Base-by-base conservation (phyloP, 2,329 filamentous ascomycete species). In the Ophiostoma himal-ulmi region DNA sequence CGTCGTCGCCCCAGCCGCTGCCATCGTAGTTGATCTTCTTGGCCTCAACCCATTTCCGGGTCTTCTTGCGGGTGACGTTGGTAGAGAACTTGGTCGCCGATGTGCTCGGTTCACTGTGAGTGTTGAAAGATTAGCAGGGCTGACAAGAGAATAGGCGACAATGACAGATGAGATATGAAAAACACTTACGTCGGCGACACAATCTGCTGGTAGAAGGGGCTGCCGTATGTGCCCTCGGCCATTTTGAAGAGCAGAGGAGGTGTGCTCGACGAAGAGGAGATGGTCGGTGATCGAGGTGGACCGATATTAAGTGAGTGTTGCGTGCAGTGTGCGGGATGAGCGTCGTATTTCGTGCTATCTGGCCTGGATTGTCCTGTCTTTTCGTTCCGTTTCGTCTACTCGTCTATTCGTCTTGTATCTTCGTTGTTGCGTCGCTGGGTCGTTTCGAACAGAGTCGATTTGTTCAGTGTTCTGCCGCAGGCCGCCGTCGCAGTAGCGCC, bases 21-120 rank as follows among this genome's bases (percentile, higher is more conserved):
- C 94, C 94, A 76, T 94, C 94, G 77, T 98, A 98, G 77, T 88
- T 91, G 75, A 91, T 89, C 71, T 88, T 85, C 79, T 94, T 94
- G 48, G 94, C 94, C 76, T 96, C 91, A 52, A 94, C 90, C 94
- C 94, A 98, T 86, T 96, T 96, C 80, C 90, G 91, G 70, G 94
- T 97, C 82, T 96, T 96, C 70, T 89, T 86, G 73, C 94, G 89
- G 80, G 92, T 94, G 67, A 97, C 89, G 78, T 97, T 96, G 68
- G 93, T 88, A 78, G 91, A 91, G 81, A 94, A 97, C 36, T 80
- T 76, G 65, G 22, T 68, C 7, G 75, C 60, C 17, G 76, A 72
- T 22, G 74, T 72, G 68, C 52, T 68, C 10, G 75, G 72, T 26
- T 73, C 73, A 70, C 77, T 78, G 74, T 14, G 6, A 4, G 1